phyloP scores from a whole-genome alignment of 345 rosid species.

The Citrus hindsii region DNA sequence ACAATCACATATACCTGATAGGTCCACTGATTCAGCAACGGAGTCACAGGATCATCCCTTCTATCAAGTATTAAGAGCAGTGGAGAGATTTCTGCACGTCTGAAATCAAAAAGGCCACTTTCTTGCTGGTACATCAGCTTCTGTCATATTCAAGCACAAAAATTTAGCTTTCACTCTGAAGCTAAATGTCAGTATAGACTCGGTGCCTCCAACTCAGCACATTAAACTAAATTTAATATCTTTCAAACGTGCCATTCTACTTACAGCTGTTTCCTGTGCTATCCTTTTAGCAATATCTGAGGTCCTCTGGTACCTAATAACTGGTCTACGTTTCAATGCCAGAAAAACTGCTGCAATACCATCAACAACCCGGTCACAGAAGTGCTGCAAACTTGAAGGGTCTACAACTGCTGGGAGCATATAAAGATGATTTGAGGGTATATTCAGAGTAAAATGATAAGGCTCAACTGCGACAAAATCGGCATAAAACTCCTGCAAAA shows the following conservation, averaged over 20 bases:
- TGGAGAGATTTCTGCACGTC: conserved; percentile 90
- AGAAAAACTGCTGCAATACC: conserved; percentile 80
- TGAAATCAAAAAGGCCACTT: conserved; percentile 92
- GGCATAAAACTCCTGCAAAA: conserved; percentile 90
- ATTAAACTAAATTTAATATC: background rate
- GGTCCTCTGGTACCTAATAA: conserved; percentile 89
- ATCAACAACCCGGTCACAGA: conserved; percentile 80
- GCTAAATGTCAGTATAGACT: background rate
- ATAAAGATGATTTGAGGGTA: conserved; percentile 74
- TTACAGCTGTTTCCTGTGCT: conserved; percentile 92
- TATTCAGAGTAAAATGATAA: conserved; percentile 80
- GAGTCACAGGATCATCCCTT: conserved; percentile 97
- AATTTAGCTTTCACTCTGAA: conserved; percentile 5
- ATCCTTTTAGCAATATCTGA: conserved; percentile 96
- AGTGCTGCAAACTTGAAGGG: conserved; percentile 87
- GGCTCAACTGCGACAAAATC: conserved; percentile 91
- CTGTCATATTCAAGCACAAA: conserved; percentile 38
- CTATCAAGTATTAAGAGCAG: conserved; percentile 79
- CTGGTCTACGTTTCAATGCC: conserved; percentile 89
- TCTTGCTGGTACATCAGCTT: conserved; percentile 98
- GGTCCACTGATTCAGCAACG: conserved; percentile 96
- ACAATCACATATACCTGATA: conserved; percentile 61
- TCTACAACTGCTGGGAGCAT: conserved; percentile 98
- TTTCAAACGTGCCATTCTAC: conserved; percentile 20
- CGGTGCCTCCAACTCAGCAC: background rate